Conservation (phyloP, 805 yeast genomes). For the Kluyveromyces wickerhamii region DNA sequence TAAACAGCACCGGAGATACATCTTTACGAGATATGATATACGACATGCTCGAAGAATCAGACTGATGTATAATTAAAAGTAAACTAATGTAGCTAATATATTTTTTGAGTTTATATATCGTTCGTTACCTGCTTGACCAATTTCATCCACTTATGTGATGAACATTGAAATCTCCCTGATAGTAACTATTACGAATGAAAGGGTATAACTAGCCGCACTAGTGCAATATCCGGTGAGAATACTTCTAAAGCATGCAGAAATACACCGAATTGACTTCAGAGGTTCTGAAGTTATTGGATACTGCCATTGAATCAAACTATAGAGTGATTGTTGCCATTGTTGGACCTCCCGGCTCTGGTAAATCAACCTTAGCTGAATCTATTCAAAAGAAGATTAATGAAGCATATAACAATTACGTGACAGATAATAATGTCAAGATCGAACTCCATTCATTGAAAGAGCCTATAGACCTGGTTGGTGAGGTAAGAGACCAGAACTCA, state of each 20-base stretch:
- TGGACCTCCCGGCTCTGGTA: slow-evolving; percentile 85
- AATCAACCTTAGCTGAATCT: slow-evolving; percentile 53
- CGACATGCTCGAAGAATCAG: slow-evolving; percentile 15
- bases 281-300: slow-evolving; percentile 23
- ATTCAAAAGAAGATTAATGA: slow-evolving; percentile 38
- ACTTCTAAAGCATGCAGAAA: no score
- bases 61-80: no score
- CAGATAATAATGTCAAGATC: not conserved
- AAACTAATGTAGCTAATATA: no score
- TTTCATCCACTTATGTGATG: no score
- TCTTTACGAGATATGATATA: slow-evolving; percentile 23
- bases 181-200: no score
- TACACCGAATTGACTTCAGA: no score
- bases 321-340: slow-evolving; percentile 52
- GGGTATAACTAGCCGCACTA: no score
- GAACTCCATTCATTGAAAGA: not conserved
- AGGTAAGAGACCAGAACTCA: slow-evolving; percentile 6
- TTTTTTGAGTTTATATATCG: no score
- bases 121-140: no score
- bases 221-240: no score
- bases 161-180: no score
- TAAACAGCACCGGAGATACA: slow-evolving; percentile 26
- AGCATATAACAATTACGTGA: slow-evolving; percentile 12
- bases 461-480: slow-evolving; percentile 7
- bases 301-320: slow-evolving; percentile 24